Percentiles rank a stretch among this genome's conserved stretches.
These are phyloP conservation scores for Aspergillus caelatus DNA, from an alignment of 2,329 filamentous ascomycete species.

Conservation along the genomic window DNA sequence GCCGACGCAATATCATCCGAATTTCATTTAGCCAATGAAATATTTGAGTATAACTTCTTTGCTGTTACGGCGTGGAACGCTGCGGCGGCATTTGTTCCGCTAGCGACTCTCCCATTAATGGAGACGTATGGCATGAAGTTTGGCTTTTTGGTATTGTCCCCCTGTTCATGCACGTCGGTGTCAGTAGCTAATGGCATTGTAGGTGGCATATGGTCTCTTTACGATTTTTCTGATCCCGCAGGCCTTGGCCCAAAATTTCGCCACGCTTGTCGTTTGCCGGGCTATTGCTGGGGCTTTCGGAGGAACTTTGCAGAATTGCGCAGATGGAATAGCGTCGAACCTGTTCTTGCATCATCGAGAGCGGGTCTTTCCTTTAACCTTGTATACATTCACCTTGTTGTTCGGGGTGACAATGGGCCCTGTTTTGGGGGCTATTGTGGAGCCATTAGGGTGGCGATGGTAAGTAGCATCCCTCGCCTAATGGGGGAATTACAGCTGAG, in stretches of 20 bases:
- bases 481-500: neutral
- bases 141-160: constrained; percentile 14
- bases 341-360: constrained; percentile 10
- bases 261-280: constrained; percentile 47
- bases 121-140: constrained; percentile 23
- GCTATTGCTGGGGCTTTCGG: constrained; percentile 44
- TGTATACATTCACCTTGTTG: constrained; percentile 47
- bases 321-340: constrained; percentile 13
- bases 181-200: neutral
- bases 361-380: constrained; percentile 27
- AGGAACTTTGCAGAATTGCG: constrained; percentile 13
- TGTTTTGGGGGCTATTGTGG: constrained; percentile 45
- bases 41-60: constrained; percentile 25
- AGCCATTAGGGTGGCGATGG: constrained; percentile 28
- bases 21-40: constrained; percentile 17
- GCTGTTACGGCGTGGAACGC: constrained; percentile 24
- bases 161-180: neutral
- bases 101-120: constrained; percentile 23
- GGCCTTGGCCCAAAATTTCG: constrained; percentile 49
- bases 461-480: neutral
- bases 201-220: constrained; percentile 43
- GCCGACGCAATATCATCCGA: constrained; percentile 17
- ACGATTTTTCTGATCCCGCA: constrained; percentile 49
- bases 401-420: constrained; percentile 49
- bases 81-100: constrained; percentile 21